phyloP scores from a whole-genome alignment of 345 rosid species.

The Turritis glabra region DNA sequence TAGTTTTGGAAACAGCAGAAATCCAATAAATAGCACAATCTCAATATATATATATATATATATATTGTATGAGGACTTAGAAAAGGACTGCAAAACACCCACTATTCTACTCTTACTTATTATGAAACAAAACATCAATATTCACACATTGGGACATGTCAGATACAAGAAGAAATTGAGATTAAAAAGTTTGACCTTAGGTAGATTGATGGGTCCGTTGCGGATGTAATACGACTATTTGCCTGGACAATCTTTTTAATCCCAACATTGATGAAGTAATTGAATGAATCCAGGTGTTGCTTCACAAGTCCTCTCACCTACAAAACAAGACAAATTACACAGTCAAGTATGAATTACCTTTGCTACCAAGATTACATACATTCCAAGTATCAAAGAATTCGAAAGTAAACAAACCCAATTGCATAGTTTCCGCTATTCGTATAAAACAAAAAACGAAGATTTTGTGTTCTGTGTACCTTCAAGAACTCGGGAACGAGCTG shows the following conservation, averaged over 20 bases:
- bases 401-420: background rate
- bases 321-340: conserved; percentile 7
- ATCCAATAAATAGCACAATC: background rate
- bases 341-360: background rate
- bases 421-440: background rate
- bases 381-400: background rate
- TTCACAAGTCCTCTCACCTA: conserved; percentile 93
- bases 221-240: conserved; percentile 57
- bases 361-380: background rate
- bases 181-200: conserved; percentile 45
- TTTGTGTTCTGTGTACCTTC: conserved; percentile 29
- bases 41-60: background rate
- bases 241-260: conserved; percentile 88
- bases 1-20: conserved; percentile 2
- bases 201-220: conserved; percentile 53
- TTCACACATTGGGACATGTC: background rate
- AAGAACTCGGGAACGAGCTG: conserved; percentile 43
- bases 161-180: background rate
- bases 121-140: background rate
- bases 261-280: conserved; percentile 73
- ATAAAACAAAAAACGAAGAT: background rate
- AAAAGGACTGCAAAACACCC: conserved; percentile 5
- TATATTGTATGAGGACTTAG: background rate
- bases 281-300: conserved; percentile 89
- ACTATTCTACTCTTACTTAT: background rate